A percentile compares a stretch with the other conserved stretches of the same genome.
These are phyloP conservation scores for Pelargonium citronellum DNA, from an alignment of 441 rosid genomes.

Conservation along the genomic window DNA sequence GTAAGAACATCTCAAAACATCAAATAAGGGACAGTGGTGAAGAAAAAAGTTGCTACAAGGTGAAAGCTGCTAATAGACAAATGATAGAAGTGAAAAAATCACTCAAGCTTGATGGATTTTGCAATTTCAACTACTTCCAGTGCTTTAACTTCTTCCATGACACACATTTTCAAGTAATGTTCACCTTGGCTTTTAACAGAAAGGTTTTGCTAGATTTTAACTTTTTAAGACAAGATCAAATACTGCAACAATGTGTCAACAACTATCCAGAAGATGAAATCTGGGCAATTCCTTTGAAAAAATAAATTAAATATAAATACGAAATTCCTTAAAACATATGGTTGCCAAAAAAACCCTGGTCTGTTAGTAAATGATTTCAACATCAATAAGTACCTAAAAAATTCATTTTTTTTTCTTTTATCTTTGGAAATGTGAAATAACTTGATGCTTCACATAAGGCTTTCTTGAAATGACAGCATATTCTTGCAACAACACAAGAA, in stretches of 20 bases:
- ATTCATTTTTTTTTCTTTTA: not conserved
- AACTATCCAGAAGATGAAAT: not conserved
- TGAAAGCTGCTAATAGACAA: not conserved
- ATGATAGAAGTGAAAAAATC: not conserved
- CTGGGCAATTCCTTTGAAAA: not conserved
- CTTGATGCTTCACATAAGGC: slow-evolving; percentile 2
- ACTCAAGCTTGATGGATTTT: slow-evolving; percentile 5
- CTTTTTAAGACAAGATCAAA: not conserved
- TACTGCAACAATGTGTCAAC: not conserved
- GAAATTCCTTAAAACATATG: not conserved
- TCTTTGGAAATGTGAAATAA: not conserved
- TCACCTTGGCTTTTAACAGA: not conserved
- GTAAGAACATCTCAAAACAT: slow-evolving; percentile 22
- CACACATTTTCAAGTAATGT: no score
- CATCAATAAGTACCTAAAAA: not conserved
- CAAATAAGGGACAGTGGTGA: slow-evolving; percentile 6
- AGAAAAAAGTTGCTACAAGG: not conserved
- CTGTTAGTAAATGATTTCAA: not conserved
- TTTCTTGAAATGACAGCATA: not conserved
- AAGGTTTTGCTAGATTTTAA: not conserved
- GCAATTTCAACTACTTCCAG: not conserved
- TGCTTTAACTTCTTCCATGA: no score
- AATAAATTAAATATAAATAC: no score
- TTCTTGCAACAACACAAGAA: not conserved
- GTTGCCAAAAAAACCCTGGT: not conserved